Evolutionary conservation across 2,329 filamentous ascomycete species (phyloP), one percentile per base, ranked within the genome.

Genomic region (Phyllosticta citrichinensis): DNA sequence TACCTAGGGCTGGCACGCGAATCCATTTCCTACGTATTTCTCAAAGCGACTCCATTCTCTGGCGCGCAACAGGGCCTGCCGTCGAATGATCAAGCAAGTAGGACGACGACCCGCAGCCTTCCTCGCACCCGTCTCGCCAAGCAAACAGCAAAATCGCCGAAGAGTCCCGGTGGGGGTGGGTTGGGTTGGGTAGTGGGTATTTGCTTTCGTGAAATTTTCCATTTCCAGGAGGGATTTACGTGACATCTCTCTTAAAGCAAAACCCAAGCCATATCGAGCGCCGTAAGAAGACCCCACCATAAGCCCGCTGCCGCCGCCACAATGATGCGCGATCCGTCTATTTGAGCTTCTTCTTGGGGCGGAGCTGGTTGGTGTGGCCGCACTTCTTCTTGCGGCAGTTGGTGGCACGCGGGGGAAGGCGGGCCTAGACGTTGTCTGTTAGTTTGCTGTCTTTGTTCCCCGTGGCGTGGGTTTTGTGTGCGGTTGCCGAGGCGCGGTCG

Each of bases 311-410:
- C 60, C 33, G 55, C 57, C 70, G 70, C 67, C 69, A 71, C 66
- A 70, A 70, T 67, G 17, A 47, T 17, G 17, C 2, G 70, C 74
- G 71, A 81, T 77, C 75, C 77, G 79, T 82, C 79, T 88, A 93
- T 83, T 97, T 96, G 79, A 96, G 87, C 93, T 99, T 99, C 92
- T 99, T 99, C 93, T 99, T 99, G 80, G 94, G 94, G 82, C 94
- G 91, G 79, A 99, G 90, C 87, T 99, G 94, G 90, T 97, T 97
- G 83, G 88, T 95, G 88, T 97, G 94, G 68, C 93, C 94, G 82
- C 93, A 97, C 87, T 97, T 97, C 84, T 92, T 92, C 91, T 97
- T 97, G 76, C 92, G 87, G 90, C 94, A 99, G 89, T 99, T 99
- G 86, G 93, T 97, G 74, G 94, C 94, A 87, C 94, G 91, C 71